Evolutionary conservation across 2,329 filamentous ascomycete genomes (phyloP).

Genomic region (Hymenotorrendiella dingleyae): DNA sequence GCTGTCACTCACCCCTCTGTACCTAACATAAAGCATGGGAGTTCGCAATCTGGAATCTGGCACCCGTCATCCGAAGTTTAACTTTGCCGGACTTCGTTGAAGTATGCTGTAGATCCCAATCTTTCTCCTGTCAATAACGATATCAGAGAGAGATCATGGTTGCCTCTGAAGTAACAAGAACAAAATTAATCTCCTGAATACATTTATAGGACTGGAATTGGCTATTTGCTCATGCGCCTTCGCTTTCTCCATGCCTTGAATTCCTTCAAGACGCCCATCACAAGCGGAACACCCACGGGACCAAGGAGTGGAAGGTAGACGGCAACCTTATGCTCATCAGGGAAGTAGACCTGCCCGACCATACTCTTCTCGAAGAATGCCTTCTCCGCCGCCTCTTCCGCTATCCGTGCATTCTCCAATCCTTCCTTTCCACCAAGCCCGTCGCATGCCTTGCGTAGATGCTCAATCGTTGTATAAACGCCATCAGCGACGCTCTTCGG

Average conservation of each 20-base stretch:
- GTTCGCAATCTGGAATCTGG: too few relatives aligned
- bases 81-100: too few relatives aligned
- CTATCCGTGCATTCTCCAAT: slow-evolving; percentile 73
- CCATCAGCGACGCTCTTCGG: slow-evolving; percentile 80
- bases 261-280: slow-evolving; percentile 81
- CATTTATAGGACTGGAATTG: too few relatives aligned
- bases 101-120: too few relatives aligned
- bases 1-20: too few relatives aligned
- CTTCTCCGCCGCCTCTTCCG: slow-evolving; percentile 82
- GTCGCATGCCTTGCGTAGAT: slow-evolving; percentile 71
- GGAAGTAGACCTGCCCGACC: slow-evolving; percentile 98
- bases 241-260: slow-evolving; percentile 44
- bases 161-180: too few relatives aligned
- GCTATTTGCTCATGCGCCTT: too few relatives aligned
- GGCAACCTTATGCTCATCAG: slow-evolving; percentile 95
- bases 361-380: slow-evolving; percentile 99
- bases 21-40: too few relatives aligned
- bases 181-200: too few relatives aligned
- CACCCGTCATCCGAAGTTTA: too few relatives aligned
- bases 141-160: too few relatives aligned
- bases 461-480: slow-evolving; percentile 70
- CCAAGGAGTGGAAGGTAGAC: slow-evolving; percentile 91
- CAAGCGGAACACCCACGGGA: slow-evolving; percentile 80
- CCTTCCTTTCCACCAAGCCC: slow-evolving; percentile 62
- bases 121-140: too few relatives aligned